Evolutionary conservation across 2,329 filamentous ascomycete genomes (phyloP).

Genomic region (Nothophoma quercina): DNA sequence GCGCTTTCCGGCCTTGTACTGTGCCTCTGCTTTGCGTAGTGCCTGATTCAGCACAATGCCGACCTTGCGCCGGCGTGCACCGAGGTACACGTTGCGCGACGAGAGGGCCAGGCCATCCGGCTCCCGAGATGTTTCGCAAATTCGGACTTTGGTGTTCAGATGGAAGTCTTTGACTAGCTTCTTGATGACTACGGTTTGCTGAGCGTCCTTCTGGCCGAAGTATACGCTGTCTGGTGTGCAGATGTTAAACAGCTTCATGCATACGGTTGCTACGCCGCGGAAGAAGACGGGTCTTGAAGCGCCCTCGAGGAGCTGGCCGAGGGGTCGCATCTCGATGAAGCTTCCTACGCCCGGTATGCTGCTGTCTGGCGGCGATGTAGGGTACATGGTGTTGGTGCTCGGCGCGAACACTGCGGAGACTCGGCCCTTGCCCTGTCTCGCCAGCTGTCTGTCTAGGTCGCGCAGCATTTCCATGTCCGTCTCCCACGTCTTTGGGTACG

Average conservation of each 20-base stretch:
- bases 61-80: slow-evolving; percentile 72
- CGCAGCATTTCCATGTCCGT: slow-evolving; percentile 73
- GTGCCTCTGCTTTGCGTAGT: slow-evolving; percentile 72
- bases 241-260: slow-evolving; percentile 91
- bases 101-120: slow-evolving; percentile 86
- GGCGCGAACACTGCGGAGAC: slow-evolving; percentile 89
- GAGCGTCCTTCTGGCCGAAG: slow-evolving; percentile 97
- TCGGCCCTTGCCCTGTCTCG: slow-evolving; percentile 62
- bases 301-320: slow-evolving; percentile 83
- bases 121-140: slow-evolving; percentile 79
- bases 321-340: slow-evolving; percentile 89
- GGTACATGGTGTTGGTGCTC: slow-evolving; percentile 85
- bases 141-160: slow-evolving; percentile 74
- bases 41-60: slow-evolving; percentile 76
- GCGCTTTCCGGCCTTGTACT: slow-evolving; percentile 64
- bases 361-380: slow-evolving; percentile 76
- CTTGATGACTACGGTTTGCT: slow-evolving; percentile 90
- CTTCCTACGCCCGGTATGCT: slow-evolving; percentile 79
- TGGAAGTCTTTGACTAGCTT: slow-evolving; percentile 89
- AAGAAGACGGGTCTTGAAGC: slow-evolving; percentile 91
- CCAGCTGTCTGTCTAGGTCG: slow-evolving; percentile 75
- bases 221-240: slow-evolving; percentile 80
- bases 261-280: slow-evolving; percentile 92
- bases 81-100: slow-evolving; percentile 93
- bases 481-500: slow-evolving; percentile 91